Evolutionary conservation across 2,329 filamentous ascomycete genomes (phyloP), one percentile per base, ranked within the genome.

Genomic region (Geosmithia putterillii): DNA sequence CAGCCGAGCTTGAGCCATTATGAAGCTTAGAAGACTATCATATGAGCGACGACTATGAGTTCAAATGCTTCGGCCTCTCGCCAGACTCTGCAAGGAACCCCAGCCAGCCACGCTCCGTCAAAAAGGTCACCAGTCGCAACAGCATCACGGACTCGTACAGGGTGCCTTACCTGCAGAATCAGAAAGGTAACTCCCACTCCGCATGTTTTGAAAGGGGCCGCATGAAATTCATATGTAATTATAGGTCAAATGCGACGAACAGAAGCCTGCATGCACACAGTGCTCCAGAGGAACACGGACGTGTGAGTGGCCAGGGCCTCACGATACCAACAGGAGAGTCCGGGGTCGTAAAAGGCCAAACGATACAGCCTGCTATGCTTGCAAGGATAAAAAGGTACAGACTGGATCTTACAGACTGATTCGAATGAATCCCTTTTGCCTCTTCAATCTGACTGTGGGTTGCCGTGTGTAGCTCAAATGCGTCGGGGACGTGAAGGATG

Each of bases 311-410:
- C 19, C 22, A 17, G 6, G 19, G 14, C 39, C 39, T 17, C 17
- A 7, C 17, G 22, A 25, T 25, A 19, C 17, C 17, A 9, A 5
- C 3, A 21, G 21, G 19, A 10, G 20, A 25, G 19, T 12, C 10
- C 9, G 39, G n/a, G 14, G 12, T 6, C 22, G 17, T 10, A 41
- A 19, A 25, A 21, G 39, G 19, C 19, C 39, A 14, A 41, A 41
- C 39, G 19, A n/a, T 10, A 41, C 39, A 17, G 39, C 39, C 9
- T 41, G 39, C 22, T 10, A 25, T 6, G 19, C 22, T 21, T 41
- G 39, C 17, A 25, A 7, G 22, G 39, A 41, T 10, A 41, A 41
- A 41, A 41, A 41, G 39, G 39, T 25, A n/a, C n/a, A n/a, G n/a
- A n/a, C n/a, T n/a, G n/a, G n/a, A n/a, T n/a, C n/a, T n/a, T n/a